These are phyloP conservation scores for Torulaspora indica DNA, from an alignment of 805 yeast genomes.

Conservation along the genomic window DNA sequence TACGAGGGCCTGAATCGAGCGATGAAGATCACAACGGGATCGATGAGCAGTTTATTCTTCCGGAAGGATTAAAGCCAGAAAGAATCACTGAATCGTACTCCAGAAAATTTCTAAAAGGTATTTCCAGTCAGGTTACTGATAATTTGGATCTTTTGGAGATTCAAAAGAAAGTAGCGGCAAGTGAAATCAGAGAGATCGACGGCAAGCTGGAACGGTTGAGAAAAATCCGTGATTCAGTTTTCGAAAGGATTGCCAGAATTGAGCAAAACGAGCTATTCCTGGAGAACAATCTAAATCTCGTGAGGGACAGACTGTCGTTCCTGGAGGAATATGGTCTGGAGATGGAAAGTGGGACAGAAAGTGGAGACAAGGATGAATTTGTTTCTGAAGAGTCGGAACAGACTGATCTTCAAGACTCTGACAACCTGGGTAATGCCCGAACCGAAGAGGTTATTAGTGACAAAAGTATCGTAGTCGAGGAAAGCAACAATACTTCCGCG, in stretches of 20 bases:
- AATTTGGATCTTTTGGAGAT: constrained; percentile 54
- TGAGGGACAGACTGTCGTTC: constrained; percentile 43
- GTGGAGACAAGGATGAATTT: constrained; percentile 9
- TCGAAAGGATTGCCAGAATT: constrained; percentile 53
- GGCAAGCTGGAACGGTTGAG: constrained; percentile 49
- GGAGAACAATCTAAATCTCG: constrained; percentile 45
- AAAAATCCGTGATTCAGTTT: constrained; percentile 47
- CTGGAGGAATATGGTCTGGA: constrained; percentile 41
- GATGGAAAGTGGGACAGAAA: constrained; percentile 23
- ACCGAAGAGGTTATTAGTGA: background rate
- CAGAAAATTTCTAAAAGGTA: constrained; percentile 36
- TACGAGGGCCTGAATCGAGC: background rate
- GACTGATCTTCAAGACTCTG: constrained; percentile 8
- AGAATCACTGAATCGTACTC: constrained; percentile 43
- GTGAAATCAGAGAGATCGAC: constrained; percentile 63
- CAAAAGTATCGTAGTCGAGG: constrained; percentile 6
- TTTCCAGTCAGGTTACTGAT: constrained; percentile 40
- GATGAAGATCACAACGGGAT: constrained; percentile 17
- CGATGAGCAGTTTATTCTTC: constrained; percentile 30
- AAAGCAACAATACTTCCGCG: constrained; percentile 22
- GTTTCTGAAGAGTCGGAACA: constrained; percentile 4
- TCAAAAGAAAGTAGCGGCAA: constrained; percentile 58
- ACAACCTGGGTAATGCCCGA: background rate
- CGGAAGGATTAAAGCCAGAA: constrained; percentile 41
- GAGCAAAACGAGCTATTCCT: constrained; percentile 58